Evolutionary conservation across 176 grass and related monocot species (phyloP).

Genomic region (Cenchrus americanus): DNA sequence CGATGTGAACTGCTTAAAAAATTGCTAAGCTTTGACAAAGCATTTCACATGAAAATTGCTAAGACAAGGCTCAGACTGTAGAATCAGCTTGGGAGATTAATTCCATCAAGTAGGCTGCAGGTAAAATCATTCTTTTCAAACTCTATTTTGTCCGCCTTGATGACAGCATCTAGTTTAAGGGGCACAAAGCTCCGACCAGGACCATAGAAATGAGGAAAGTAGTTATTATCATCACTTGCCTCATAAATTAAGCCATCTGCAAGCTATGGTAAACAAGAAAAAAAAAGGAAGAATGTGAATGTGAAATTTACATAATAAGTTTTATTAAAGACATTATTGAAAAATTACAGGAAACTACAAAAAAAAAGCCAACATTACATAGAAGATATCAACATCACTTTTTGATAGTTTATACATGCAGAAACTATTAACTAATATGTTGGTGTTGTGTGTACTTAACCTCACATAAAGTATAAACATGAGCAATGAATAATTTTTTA

Average conservation of each 20-base stretch:
- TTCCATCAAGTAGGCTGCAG: constrained; percentile 58
- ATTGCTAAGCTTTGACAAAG: not conserved
- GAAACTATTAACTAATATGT: not conserved
- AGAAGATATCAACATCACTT: not conserved
- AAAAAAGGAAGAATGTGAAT: not conserved
- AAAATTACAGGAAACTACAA: not conserved
- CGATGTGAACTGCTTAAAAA: not conserved
- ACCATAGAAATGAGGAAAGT: constrained; percentile 91
- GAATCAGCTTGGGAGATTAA: not conserved
- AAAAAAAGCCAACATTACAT: not conserved
- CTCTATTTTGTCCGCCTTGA: constrained; percentile 64
- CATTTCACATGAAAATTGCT: constrained; percentile 17
- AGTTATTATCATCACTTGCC: constrained; percentile 57
- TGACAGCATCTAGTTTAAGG: constrained; percentile 49
- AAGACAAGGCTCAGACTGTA: not conserved
- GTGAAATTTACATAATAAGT: not conserved
- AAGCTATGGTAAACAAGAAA: constrained; percentile 53
- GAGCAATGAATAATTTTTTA: not conserved
- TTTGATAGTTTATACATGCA: constrained; percentile 11
- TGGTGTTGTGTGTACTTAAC: not conserved
- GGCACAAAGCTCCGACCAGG: constrained; percentile 63
- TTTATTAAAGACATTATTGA: not conserved
- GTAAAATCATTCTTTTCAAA: constrained; percentile 45
- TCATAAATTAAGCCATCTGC: constrained; percentile 74
- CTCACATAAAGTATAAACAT: not conserved